phyloP scores from a whole-genome alignment of 2,329 filamentous ascomycete genomes.

The Zymoseptoria ardabiliae region DNA sequence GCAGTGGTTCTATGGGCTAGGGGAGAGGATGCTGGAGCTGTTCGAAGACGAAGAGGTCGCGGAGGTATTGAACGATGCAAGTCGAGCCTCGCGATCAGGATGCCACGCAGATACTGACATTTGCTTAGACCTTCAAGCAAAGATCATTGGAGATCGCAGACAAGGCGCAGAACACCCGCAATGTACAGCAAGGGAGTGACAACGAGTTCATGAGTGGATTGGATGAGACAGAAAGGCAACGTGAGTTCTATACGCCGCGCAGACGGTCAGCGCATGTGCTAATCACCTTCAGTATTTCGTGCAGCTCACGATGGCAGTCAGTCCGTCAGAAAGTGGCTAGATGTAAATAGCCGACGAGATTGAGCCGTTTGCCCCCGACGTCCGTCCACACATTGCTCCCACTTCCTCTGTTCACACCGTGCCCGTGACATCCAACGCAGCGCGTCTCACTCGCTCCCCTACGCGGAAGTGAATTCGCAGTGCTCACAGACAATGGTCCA shows the following conservation, averaged over 20 bases:
- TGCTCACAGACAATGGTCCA: too few species aligned
- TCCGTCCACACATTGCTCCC: too few species aligned
- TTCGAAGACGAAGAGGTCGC: constrained; percentile 82
- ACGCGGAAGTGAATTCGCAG: too few species aligned
- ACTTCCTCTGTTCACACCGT: too few species aligned
- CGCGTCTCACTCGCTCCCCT: too few species aligned
- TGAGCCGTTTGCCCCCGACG: too few species aligned
- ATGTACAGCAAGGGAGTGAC: constrained; percentile 35
- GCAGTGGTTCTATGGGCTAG: constrained; percentile 80
- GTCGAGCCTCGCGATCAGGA: constrained; percentile 1
- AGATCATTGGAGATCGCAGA: constrained; percentile 77
- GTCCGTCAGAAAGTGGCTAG: constrained; percentile 39
- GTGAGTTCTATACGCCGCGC: constrained; percentile 34
- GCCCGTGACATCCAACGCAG: too few species aligned
- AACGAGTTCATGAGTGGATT: constrained; percentile 81
- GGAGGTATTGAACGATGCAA: constrained; percentile 47
- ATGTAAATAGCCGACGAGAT: constrained; percentile 15
- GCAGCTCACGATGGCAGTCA: constrained; percentile 43
- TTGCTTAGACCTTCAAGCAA: constrained; percentile 63
- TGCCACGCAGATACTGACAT: background rate
- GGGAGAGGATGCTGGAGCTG: constrained; percentile 76
- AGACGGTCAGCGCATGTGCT: background rate
- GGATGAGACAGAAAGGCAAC: constrained; percentile 77
- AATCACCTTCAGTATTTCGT: constrained; percentile 36
- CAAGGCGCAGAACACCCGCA: constrained; percentile 75